Evolutionary conservation across 2,329 filamentous ascomycete genomes (phyloP), one percentile per base, ranked within the genome.

Genomic region (Nothomitra cinnamomea): DNA sequence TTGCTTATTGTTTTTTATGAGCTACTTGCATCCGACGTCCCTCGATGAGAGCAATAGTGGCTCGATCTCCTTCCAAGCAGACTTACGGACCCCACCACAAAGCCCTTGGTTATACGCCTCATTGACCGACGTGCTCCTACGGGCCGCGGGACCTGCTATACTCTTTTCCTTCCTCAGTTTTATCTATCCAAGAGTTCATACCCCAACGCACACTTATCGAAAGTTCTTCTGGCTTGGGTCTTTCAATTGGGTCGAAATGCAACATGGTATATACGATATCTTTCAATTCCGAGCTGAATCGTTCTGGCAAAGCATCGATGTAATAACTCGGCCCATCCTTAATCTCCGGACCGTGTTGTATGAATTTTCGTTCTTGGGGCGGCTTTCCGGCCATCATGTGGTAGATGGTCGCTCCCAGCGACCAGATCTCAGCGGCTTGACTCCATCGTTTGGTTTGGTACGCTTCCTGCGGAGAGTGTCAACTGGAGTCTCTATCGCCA

Each of bases 331-430:
- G 5, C 2, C 6, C 2, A 6, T 25, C 1, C 5, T 25, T 25
- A 10, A 19, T 28, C 12, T n/a, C 4, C 3, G 32, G 49, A 21
- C 13, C 21, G 21, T 2, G 4, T 17, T 15, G 25, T 19, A 32
- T 13, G 22, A 21, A 6, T 17, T 35, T 15, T 15, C 24, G 25
- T 19, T 38, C 28, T n/a, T 21, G 8, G 10, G 53, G 42, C 35
- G 53, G 21, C 12, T 41, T 19, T n/a, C 53, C 53, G 4, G 50
- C 28, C 53, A 54, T 54, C 53, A 54, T 54, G 15, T 54, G 25
- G 32, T 54, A 54, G 8, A 54, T 8, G 21, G 50, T 43, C 2
- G 53, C 53, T 51, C 53, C 53, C 22, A 54, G 28, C 17, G 53
- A 50, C 42, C 47, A 54, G 6, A 54, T 36, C 22, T 54, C 53